phyloP scores from a whole-genome alignment of 805 yeast species.

The Priceomyces melissophilus region DNA sequence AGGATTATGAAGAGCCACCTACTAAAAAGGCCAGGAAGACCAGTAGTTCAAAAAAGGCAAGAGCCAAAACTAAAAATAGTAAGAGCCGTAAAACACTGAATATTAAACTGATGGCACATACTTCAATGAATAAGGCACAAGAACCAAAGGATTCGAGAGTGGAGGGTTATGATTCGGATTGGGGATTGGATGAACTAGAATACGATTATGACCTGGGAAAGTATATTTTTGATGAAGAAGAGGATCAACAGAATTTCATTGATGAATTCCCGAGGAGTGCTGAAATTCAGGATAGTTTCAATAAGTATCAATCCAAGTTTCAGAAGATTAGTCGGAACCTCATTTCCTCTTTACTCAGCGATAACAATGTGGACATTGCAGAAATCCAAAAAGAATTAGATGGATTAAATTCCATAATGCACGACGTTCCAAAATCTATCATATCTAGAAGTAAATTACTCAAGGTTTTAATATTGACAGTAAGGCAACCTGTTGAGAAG shows the following conservation, averaged over 20 bases:
- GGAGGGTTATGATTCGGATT: conserved; percentile 34
- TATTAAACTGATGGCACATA: not conserved
- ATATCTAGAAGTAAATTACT: conserved; percentile 28
- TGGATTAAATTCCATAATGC: conserved; percentile 12
- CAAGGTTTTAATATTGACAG: conserved; percentile 27
- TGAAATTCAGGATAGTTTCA: conserved; percentile 16
- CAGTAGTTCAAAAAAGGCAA: not conserved
- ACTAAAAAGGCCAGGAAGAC: conserved; percentile 11
- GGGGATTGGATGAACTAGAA: conserved; percentile 42
- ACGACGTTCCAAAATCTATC: conserved; percentile 27
- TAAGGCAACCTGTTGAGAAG: conserved; percentile 24
- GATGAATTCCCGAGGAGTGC: conserved; percentile 22
- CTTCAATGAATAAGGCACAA: conserved; percentile 1
- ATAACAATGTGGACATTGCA: conserved; percentile 13
- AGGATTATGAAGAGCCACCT: conserved; percentile 8
- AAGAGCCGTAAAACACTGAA: not conserved
- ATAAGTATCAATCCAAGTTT: conserved; percentile 14
- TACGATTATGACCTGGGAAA: conserved; percentile 25
- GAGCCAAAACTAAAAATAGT: conserved; percentile 9
- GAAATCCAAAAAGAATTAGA: conserved; percentile 15
- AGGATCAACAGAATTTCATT: conserved; percentile 25
- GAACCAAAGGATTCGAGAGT: conserved; percentile 10
- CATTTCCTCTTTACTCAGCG: conserved; percentile 5
- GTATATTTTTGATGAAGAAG: conserved; percentile 31
- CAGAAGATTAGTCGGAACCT: conserved; percentile 13